Percentiles rank a stretch among this genome's conserved stretches.
Conservation (phyloP, 768 basidiomycete species). For the Lepiota brunneoincarnata region DNA sequence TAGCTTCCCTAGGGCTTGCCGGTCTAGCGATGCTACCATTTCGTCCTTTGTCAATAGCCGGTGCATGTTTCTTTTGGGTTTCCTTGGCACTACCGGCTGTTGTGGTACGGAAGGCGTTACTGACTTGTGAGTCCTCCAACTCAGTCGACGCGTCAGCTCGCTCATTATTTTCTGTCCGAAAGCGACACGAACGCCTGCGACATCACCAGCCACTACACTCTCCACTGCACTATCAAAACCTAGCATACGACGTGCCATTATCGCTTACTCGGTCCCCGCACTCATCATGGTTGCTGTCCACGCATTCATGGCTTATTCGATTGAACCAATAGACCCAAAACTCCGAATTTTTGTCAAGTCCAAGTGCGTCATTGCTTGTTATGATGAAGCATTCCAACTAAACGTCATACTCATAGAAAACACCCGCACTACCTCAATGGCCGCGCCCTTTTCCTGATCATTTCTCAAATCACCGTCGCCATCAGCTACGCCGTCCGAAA, state of each 20-base stretch:
- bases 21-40: conserved; percentile 36
- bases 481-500: conserved; percentile 51
- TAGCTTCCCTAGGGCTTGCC: conserved; percentile 24
- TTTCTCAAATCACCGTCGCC: conserved; percentile 50
- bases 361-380: conserved; percentile 37
- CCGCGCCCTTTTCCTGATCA: conserved; percentile 55
- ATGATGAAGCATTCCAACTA: not conserved
- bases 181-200: conserved; percentile 47
- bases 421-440: conserved; percentile 76
- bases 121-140: conserved; percentile 49
- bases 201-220: conserved; percentile 52
- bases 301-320: conserved; percentile 31
- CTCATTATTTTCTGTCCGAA: not conserved
- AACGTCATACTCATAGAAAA: conserved; percentile 41
- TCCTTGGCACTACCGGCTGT: conserved; percentile 54
- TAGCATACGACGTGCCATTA: conserved; percentile 41
- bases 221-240: conserved; percentile 43
- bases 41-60: conserved; percentile 39
- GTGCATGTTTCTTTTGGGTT: conserved; percentile 44
- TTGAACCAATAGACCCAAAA: conserved; percentile 37
- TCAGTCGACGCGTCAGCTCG: not conserved
- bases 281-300: conserved; percentile 42
- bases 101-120: conserved; percentile 53
- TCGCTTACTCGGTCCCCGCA: conserved; percentile 47
- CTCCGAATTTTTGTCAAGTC: conserved; percentile 65